Evolutionary conservation across 1,139 yeast genomes (phyloP), one percentile per base, ranked within the genome.

Genomic region (Saccharomyces hybrid): DNA sequence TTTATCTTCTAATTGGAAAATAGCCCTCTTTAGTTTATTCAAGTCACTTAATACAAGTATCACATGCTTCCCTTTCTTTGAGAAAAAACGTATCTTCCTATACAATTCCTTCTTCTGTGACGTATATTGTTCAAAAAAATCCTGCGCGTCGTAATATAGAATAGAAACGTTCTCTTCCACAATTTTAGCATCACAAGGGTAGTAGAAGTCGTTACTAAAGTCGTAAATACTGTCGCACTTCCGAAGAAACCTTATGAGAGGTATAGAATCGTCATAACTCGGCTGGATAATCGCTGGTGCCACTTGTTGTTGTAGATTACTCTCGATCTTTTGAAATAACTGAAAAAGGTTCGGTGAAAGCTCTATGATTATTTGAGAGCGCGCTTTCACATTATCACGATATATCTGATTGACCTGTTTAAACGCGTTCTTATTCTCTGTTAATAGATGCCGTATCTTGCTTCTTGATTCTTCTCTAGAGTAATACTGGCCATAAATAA

Each of bases 21-120:
- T 60, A 48, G 75, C 76, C 50, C 70, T 69, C 42, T 81, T 57
- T 53, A 75, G 74, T 52, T 73, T 73, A 28, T 78, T 82, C 55
- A 76, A 75, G 2, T 81, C 81, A 56, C 78, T 79, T 1, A 83
- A 65, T 44, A 84, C 66, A 1, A 84, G 57, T 0, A 84, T 74
- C 48, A 63, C 66, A 54, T 56, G 58, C 14, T 65, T 64, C 11
- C 68, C 67, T 13, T 56, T 61, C 38, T 59, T 61, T 13, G 66
- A 60, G 52, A 64, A 68, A 28, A 51, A 54, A 27, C 61, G 54
- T 31, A 56, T 69, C 47, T 51, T 63, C 41, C 50, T 57, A 52
- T 55, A 61, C 48, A 56, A 72, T 41, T 11, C 63, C 50, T 5
- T 70, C 69, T 54, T 72, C 20, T 62, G 56, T 0, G 51, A 64